These are phyloP conservation scores for Quercus phellos DNA, from an alignment of 331 rosid genomes.

Conservation along the genomic window DNA sequence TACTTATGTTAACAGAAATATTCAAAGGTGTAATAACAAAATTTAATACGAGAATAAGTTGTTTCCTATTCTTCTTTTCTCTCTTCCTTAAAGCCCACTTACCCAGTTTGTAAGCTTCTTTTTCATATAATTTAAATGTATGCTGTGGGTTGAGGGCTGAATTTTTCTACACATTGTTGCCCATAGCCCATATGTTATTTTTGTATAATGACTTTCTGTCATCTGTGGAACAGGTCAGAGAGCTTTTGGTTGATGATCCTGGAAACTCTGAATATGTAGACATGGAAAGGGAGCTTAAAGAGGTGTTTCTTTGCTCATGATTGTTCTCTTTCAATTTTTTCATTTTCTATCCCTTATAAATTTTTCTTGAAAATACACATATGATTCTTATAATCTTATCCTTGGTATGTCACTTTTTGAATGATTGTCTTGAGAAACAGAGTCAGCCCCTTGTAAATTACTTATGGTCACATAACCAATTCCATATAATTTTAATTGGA, in stretches of 20 bases:
- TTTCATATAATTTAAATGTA: background rate
- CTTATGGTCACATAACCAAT: constrained; percentile 17
- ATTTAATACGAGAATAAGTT: background rate
- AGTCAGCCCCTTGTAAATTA: constrained; percentile 20
- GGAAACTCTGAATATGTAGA: constrained; percentile 77
- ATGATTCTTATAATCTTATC: background rate
- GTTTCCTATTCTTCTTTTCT: background rate
- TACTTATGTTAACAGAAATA: background rate
- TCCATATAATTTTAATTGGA: constrained; percentile 15
- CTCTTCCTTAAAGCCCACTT: background rate
- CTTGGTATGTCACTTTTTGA: constrained; percentile 12
- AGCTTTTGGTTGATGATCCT: constrained; percentile 65
- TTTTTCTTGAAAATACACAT: background rate
- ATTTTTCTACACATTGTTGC: background rate
- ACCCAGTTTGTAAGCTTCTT: background rate
- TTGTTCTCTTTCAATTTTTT: background rate
- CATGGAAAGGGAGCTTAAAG: constrained; percentile 87
- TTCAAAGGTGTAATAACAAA: background rate
- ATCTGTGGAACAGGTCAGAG: constrained; percentile 55
- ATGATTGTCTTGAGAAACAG: constrained; percentile 14
- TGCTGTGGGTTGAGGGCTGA: background rate
- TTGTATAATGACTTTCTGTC: constrained; percentile 5
- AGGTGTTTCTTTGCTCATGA: constrained; percentile 40
- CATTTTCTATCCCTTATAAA: background rate
- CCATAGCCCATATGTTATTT: background rate